Evolutionary conservation across 805 yeast genomes (phyloP), one percentile per base, ranked within the genome.

Genomic region (Wickerhamiella brachini): DNA sequence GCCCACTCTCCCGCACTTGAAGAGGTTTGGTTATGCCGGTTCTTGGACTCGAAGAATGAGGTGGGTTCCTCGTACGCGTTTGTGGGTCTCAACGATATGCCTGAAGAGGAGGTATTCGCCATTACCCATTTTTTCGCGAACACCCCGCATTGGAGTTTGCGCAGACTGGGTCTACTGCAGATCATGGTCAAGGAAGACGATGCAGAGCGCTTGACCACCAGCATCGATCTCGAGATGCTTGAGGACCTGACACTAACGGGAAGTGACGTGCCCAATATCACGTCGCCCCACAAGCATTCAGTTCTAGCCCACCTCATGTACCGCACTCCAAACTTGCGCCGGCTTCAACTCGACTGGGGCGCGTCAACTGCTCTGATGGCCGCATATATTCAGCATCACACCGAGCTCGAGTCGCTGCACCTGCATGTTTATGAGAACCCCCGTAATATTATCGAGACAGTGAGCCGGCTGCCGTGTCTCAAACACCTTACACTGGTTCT

Each of bases 61-160:
- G 58, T 60, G 3, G 65, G 65, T 22, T 61, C 64, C 17, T 55
- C 64, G 43, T 62, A 57, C 44, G 56, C 62, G 13, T 62, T 62
- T 53, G 58, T 56, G 15, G 62, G 59, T 2, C 45, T 50, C 29
- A 10, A 42, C 17, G 48, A 34, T 31, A 34, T 44, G n/a, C 52
- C 44, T 10, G 34, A 21, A 42, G 52, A 51, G 9, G 41, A 43
- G 5, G 50, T 55, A n/a, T 20, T 51, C 7, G 55, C 56, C 20
- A 38, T 53, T 5, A 12, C 45, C 10, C 48, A 41, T 6, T 54
- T 56, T 29, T 54, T 56, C 29, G 20, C 38, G 5, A 17, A 21
- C 17, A 23, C 13, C 10, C 41, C 45, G 5, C 46, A 20, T 12
- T 47, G 49, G 50, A 38, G 31, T 29, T 44, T 56, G 26, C 45